Conservation (phyloP, 2,329 filamentous ascomycete genomes). For the Seiridium unicorne region DNA sequence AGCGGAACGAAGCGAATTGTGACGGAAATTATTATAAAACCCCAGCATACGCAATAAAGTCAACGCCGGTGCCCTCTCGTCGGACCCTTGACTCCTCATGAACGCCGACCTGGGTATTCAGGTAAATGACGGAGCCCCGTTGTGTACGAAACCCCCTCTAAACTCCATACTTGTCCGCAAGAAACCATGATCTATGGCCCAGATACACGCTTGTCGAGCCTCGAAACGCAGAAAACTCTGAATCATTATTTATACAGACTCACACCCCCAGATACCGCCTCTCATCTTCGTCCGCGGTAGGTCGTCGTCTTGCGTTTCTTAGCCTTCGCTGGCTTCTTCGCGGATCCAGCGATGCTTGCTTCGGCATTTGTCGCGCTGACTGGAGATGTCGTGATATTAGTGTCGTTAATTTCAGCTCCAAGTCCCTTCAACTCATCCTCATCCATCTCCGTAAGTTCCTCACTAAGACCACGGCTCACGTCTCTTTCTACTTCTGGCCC, state of each 20-base stretch:
- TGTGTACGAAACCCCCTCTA: conserved; percentile 14
- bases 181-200: background rate
- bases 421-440: conserved; percentile 83
- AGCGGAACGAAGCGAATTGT: background rate
- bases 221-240: background rate
- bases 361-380: conserved; percentile 1
- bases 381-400: conserved; percentile 40
- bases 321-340: conserved; percentile 10
- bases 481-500: conserved; percentile 74
- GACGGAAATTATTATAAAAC: background rate
- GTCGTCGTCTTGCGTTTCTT: conserved; percentile 12
- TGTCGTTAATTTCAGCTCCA: conserved; percentile 51
- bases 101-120: background rate
- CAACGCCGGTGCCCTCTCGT: background rate
- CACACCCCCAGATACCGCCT: background rate
- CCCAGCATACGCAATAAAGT: background rate
- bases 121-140: conserved; percentile 6
- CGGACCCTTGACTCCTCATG: background rate
- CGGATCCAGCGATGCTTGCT: background rate
- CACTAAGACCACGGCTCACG: conserved; percentile 67
- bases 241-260: conserved; percentile 3
- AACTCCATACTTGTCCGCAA: background rate
- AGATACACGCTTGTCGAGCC: background rate
- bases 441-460: conserved; percentile 88
- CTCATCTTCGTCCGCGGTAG: conserved; percentile 9